Evolutionary conservation across 192 early-diverging fungal genomes (phyloP).

Genomic region (Podila horticola): DNA sequence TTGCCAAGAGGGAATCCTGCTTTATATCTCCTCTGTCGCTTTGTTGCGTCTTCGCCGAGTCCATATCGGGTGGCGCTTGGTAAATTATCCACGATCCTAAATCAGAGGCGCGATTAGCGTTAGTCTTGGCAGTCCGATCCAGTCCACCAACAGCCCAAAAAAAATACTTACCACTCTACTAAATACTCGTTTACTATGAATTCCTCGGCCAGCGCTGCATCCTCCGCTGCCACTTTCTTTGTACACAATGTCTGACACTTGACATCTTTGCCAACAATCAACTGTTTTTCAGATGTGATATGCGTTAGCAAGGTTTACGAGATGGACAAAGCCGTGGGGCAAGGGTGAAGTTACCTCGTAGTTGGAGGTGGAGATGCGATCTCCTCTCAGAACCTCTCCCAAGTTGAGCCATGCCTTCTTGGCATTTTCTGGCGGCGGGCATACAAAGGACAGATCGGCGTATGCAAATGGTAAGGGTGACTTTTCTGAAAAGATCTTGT

Average conservation of each 20-base stretch:
- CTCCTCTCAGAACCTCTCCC: conserved; percentile 77
- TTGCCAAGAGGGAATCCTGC: conserved; percentile 70
- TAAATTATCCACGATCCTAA: conserved; percentile 72
- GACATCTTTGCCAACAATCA: conserved; percentile 56
- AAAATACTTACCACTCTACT: conserved; percentile 63
- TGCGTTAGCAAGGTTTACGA: no score
- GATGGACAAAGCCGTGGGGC: not conserved
- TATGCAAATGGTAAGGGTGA: conserved; percentile 74
- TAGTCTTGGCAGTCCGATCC: not conserved
- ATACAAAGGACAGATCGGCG: conserved; percentile 71
- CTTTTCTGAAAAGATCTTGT: conserved; percentile 76
- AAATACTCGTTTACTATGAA: conserved; percentile 68
- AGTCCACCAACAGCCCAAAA: no score
- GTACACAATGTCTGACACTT: conserved; percentile 66
- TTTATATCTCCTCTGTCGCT: conserved; percentile 54
- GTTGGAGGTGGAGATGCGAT: conserved; percentile 71
- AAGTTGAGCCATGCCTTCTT: conserved; percentile 57
- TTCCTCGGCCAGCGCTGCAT: conserved; percentile 56
- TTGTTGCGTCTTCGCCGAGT: conserved; percentile 30
- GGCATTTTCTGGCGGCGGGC: conserved; percentile 48
- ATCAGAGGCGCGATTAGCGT: not conserved
- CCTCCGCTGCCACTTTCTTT: conserved; percentile 50
- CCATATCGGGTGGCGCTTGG: conserved; percentile 66
- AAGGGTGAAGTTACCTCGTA: conserved; percentile 44
- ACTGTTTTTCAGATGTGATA: conserved; percentile 2